These are phyloP conservation scores for Polyplosphaeria fusca DNA, from an alignment of 495 filamentous ascomycete species.

Conservation along the genomic window DNA sequence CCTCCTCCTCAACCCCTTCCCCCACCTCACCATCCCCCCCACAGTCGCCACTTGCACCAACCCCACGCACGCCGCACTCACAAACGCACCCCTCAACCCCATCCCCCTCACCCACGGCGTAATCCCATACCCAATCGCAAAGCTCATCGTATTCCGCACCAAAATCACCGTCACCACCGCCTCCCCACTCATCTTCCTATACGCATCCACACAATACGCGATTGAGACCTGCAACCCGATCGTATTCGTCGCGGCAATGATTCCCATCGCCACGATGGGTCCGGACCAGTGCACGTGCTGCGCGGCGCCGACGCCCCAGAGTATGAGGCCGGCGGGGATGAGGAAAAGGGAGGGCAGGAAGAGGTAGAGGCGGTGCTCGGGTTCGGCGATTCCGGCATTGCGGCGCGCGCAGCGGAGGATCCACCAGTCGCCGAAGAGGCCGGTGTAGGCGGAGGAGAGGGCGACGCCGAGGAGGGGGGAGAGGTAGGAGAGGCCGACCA, in stretches of 20 bases:
- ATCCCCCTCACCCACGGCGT: slow-evolving; percentile 61
- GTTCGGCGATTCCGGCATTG: slow-evolving; percentile 34
- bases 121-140: slow-evolving; percentile 59
- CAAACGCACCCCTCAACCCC: slow-evolving; percentile 62
- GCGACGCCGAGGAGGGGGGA: slow-evolving; percentile 44
- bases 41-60: slow-evolving; percentile 54
- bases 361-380: slow-evolving; percentile 62
- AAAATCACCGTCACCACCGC: slow-evolving; percentile 63
- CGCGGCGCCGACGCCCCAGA: slow-evolving; percentile 69
- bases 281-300: slow-evolving; percentile 47
- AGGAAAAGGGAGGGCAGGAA: slow-evolving; percentile 54
- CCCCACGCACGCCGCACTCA: slow-evolving; percentile 59
- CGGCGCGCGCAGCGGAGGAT: slow-evolving; percentile 42
- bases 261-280: slow-evolving; percentile 59
- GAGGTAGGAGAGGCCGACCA: slow-evolving; percentile 44
- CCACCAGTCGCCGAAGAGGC: slow-evolving; percentile 44
- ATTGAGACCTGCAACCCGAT: slow-evolving; percentile 59
- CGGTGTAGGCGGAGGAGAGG: slow-evolving; percentile 43
- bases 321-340: slow-evolving; percentile 56
- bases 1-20: slow-evolving; percentile 43
- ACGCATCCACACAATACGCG: slow-evolving; percentile 62
- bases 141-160: slow-evolving; percentile 65
- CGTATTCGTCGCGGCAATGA: slow-evolving; percentile 56
- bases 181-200: slow-evolving; percentile 60
- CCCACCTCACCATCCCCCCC: slow-evolving; percentile 55